Evolutionary conservation across 179 eudicot genomes (phyloP).

Genomic region (Camellia oleifera): DNA sequence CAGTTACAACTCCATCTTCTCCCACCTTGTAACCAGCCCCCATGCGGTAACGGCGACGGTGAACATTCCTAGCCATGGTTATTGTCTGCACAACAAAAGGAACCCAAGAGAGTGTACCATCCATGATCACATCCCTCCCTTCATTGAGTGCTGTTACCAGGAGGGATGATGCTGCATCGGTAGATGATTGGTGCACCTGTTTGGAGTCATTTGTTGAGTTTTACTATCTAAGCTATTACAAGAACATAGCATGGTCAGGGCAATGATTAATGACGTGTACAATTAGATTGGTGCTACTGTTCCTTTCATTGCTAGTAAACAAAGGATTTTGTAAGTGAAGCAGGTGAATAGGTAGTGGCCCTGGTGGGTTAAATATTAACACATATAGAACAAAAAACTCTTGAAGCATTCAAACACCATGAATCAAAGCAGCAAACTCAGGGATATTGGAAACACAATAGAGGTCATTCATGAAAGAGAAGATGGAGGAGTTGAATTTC

Average conservation of each 20-base stretch:
- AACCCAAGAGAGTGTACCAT: constrained; percentile 96
- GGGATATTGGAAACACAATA: background rate
- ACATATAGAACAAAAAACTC: background rate
- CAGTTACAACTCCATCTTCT: constrained; percentile 66
- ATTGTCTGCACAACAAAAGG: constrained; percentile 98
- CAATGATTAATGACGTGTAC: background rate
- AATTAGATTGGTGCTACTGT: background rate
- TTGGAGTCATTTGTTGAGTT: constrained; percentile 13
- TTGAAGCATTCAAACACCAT: background rate
- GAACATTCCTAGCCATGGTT: constrained; percentile 98
- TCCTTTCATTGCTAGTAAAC: background rate
- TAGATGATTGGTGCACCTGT: constrained; percentile 98
- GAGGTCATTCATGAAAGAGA: background rate
- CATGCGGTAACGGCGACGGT: constrained; percentile 89
- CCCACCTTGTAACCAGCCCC: constrained; percentile 86
- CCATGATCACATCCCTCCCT: constrained; percentile 99
- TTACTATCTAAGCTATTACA: constrained; percentile 6
- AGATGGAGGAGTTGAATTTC: background rate
- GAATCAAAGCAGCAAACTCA: background rate
- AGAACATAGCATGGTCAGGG: background rate
- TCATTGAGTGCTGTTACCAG: constrained; percentile 98
- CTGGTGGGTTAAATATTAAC: background rate
- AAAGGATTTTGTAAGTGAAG: background rate
- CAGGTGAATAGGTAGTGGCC: background rate
- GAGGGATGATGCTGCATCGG: constrained; percentile 98